Base-by-base conservation (phyloP, 1,284 basidiomycete genomes). In the Amylostereum areolatum region DNA sequence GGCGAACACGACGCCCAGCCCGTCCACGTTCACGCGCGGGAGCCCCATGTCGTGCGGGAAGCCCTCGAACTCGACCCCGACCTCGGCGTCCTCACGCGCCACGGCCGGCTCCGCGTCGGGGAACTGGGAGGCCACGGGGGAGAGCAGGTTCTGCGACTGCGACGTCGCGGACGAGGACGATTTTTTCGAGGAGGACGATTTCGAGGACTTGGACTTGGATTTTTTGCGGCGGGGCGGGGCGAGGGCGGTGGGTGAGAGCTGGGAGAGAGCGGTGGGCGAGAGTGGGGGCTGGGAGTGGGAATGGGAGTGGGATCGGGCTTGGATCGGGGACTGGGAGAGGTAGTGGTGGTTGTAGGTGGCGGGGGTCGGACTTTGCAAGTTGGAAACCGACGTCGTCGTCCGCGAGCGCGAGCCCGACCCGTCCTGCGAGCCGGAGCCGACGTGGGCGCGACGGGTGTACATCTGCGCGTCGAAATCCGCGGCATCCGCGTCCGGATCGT, bases 391-490 rank as follows among this genome's bases (percentile, higher is more conserved):
- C 2, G 72, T 68, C 5, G 80, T 80, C 0, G 80, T 81, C 33
- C 75, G 73, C 5, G 81, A 83, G 33, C 73, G 75, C 2, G 80
- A 80, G 53, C 81, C 79, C 0, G 81, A 83, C 12, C 69, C 72
- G 25, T 64, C 66, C 7, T 68, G 68, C 18, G 64, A 65, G 3
- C 64, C 60, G 4, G 55, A 59, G n/a, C 61, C 62, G 2, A 41
- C 46, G 5, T 64, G 56, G 6, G 56, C 54, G 2, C 63, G 63
- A 42, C 73, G 69, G 1, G 75, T 59, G 59, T 85, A 85, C 2
- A 74, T 54, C 37, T 69, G 73, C 0, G 75, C 83, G 42, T 76
- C 84, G 24, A 86, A 70, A 62, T 86, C 84, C 0, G 78, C 80
- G 37, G 70, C 73, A 6, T 75, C 80, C 1, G 64, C 74, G 1